Conservation (phyloP, 768 basidiomycete genomes). For the Mycena sanguinolenta region DNA sequence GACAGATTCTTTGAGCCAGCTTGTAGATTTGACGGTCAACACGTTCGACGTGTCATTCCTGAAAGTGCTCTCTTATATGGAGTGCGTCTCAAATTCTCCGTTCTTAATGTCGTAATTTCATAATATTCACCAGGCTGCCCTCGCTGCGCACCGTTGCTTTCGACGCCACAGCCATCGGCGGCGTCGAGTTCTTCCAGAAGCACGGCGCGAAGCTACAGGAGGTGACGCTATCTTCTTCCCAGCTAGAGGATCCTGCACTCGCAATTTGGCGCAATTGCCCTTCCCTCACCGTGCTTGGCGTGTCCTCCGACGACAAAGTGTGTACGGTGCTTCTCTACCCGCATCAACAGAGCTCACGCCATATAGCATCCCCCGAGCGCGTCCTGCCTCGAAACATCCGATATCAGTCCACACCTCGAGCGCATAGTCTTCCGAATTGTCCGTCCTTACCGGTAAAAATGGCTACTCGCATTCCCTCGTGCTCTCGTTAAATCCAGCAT, state of each 20-base stretch:
- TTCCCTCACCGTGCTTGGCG: not conserved
- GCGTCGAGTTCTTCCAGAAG: conserved; percentile 3
- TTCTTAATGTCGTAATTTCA: not conserved
- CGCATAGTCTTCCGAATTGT: not conserved
- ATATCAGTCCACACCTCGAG: not conserved
- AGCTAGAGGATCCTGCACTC: not conserved
- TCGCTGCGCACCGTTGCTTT: not conserved
- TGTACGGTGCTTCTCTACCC: not conserved
- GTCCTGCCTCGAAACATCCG: not conserved
- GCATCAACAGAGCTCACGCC: not conserved
- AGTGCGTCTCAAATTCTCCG: conserved; percentile 1
- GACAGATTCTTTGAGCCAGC: not conserved
- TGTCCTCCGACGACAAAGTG: conserved; percentile 14
- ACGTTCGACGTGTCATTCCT: conserved; percentile 8
- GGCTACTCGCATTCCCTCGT: not conserved
- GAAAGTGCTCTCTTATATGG: conserved; percentile 7
- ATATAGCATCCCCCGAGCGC: not conserved
- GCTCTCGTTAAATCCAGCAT: not conserved
- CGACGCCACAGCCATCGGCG: not conserved
- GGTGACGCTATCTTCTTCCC: conserved; percentile 9
- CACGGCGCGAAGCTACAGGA: conserved; percentile 18
- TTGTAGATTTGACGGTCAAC: conserved; percentile 12
- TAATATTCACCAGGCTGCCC: conserved; percentile 13
- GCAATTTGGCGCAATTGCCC: conserved; percentile 8
- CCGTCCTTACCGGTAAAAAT: not conserved